A percentile compares a stretch with the other conserved stretches of the same genome.
Evolutionary conservation across 176 grass and related monocot genomes (phyloP).

Genomic region (Hyparrhenia diplandra): DNA sequence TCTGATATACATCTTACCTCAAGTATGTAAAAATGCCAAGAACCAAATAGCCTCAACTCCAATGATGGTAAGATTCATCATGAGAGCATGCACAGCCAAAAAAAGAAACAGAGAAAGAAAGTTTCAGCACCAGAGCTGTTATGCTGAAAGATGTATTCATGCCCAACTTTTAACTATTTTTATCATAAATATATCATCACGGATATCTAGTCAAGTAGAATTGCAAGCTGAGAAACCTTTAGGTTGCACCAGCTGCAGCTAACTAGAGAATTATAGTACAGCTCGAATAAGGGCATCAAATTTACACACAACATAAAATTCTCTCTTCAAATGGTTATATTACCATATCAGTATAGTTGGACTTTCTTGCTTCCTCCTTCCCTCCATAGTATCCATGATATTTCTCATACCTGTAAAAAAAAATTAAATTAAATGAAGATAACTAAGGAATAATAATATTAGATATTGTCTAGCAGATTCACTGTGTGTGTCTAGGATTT

Average conservation of each 20-base stretch:
- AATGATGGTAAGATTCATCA: neutral
- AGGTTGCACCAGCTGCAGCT: neutral
- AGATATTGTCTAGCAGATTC: neutral
- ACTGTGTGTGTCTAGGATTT: neutral
- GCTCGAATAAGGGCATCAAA: neutral
- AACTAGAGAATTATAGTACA: neutral
- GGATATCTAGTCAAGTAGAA: neutral
- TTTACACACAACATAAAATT: neutral
- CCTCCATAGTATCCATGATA: slow-evolving; percentile 93
- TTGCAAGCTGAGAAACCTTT: neutral
- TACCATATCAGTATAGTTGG: slow-evolving; percentile 97
- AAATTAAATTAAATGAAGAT: neutral
- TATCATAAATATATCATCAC: neutral
- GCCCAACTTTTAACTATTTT: neutral
- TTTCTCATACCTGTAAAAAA: slow-evolving; percentile 82
- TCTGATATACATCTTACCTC: neutral
- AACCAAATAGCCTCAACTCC: neutral
- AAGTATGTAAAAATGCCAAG: neutral
- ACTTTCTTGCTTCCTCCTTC: slow-evolving; percentile 87
- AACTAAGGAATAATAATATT: neutral
- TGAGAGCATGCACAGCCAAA: slow-evolving; percentile 5
- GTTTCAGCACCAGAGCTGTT: neutral
- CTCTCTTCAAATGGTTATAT: neutral
- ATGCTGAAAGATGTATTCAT: neutral
- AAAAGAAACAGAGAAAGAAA: no score